Evolutionary conservation across 108 stramenopile genomes (phyloP), one percentile per base, ranked within the genome.

Genomic region (Cyclostephanos tholiformis): DNA sequence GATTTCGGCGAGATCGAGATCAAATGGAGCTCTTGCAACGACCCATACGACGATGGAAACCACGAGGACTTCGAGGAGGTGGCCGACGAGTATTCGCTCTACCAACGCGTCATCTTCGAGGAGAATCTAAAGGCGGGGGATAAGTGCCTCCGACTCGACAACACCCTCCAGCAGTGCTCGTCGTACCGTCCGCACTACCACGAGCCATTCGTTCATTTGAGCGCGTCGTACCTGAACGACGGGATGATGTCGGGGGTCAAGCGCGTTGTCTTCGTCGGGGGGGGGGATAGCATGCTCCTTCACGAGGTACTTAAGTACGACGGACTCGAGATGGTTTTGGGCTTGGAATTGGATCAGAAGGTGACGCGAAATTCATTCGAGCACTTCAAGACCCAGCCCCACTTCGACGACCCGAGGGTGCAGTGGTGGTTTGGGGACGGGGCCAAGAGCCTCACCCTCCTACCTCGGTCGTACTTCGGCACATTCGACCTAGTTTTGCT

Each of bases 381-480:
- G 64, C 79, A 85, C 74, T 83, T 90, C 63, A 76, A 74, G 58
- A 82, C 87, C 17, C 71, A 83, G 49, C 87, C 89, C 2, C 84
- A 88, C 59, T 86, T 88, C 65, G 78, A 84, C 44, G 82, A 90
- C 74, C 72, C 65, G 17, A 69, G 78, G 63, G 87, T 90, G 11
- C 73, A 90, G 71, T 88, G 87, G 87, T 90, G 89, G 89, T 90
- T 82, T 63, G 87, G 89, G 32, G 89, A 90, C 66, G 82, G 85
- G 3, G 76, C 81, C 39, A 87, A 90, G 57, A 72, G 72, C 32
- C 50, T 90, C 11, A 71, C 84, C 6, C 60, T 86, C 20, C 65
- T 90, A 14, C 87, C 82, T 0, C 74, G 82, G 30, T 63, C 69
- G 44, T 87, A 87, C 71, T 85, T 82, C 65, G 78, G 77, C 5